These are phyloP conservation scores for Termitomyces sp. DNA, from an alignment of 768 basidiomycete genomes.

Conservation along the genomic window DNA sequence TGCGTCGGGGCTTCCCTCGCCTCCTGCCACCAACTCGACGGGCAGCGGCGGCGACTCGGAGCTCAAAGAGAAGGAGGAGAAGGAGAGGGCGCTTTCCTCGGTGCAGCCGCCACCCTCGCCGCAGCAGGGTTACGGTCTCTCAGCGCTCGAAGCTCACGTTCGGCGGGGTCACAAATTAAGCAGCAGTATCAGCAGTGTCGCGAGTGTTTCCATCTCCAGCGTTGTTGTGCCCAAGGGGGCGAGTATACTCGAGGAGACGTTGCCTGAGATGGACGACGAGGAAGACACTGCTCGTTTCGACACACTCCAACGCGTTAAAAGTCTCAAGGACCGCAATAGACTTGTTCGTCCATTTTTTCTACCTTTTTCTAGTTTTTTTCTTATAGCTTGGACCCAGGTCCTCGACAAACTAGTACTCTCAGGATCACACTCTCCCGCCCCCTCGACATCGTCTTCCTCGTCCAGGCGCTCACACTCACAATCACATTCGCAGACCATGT, in stretches of 20 bases:
- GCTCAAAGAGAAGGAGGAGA: conserved; percentile 6
- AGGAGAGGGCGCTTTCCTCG: background rate
- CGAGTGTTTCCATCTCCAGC: conserved; percentile 6
- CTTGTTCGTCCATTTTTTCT: conserved; percentile 6
- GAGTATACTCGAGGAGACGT: conserved; percentile 49
- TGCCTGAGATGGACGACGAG: conserved; percentile 63
- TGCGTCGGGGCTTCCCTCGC: conserved; percentile 72
- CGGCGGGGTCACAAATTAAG: background rate
- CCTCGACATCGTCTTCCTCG: conserved; percentile 50
- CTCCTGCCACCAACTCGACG: conserved; percentile 82
- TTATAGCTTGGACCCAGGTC: conserved; percentile 27
- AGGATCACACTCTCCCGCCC: conserved; percentile 28
- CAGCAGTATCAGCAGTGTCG: conserved; percentile 13
- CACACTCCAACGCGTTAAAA: background rate
- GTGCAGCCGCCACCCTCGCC: conserved; percentile 1
- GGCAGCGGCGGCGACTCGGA: conserved; percentile 46
- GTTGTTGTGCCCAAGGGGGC: background rate
- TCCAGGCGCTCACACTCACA: conserved; percentile 27
- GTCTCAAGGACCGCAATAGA: background rate
- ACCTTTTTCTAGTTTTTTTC: conserved; percentile 11
- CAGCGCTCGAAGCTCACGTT: conserved; percentile 17
- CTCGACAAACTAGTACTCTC: conserved; percentile 52
- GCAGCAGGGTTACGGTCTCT: conserved; percentile 8
- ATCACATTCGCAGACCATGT: conserved; percentile 28
- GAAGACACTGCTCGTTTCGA: background rate